Evolutionary conservation across 495 filamentous ascomycete genomes (phyloP).

Genomic region (Penicillium simplicissimum): DNA sequence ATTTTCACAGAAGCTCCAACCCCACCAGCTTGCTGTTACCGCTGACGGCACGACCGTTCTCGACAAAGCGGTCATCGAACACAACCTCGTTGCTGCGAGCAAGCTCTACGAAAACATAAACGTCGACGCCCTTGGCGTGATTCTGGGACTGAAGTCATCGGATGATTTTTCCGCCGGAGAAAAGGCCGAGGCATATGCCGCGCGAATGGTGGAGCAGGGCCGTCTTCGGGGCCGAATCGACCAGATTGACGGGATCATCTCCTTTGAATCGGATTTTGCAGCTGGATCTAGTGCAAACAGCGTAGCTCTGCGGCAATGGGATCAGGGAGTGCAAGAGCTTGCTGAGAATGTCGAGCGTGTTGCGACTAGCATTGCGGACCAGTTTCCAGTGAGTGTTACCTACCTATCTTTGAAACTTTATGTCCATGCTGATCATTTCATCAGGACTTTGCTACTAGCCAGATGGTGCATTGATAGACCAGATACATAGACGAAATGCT

Average conservation of each 20-base stretch:
- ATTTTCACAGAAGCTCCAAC: slow-evolving; percentile 76
- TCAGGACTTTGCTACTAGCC: slow-evolving; percentile 33
- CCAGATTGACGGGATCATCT: slow-evolving; percentile 87
- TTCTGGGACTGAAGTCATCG: slow-evolving; percentile 64
- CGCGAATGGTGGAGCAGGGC: slow-evolving; percentile 93
- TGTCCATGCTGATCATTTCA: slow-evolving; percentile 18
- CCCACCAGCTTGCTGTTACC: slow-evolving; percentile 87
- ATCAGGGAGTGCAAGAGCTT: slow-evolving; percentile 78
- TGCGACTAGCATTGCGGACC: slow-evolving; percentile 50
- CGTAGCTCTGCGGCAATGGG: slow-evolving; percentile 77
- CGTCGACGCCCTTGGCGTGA: slow-evolving; percentile 69
- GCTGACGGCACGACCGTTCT: slow-evolving; percentile 90
- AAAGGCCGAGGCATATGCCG: slow-evolving; percentile 88
- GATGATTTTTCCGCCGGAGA: slow-evolving; percentile 58
- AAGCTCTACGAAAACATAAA: slow-evolving; percentile 88
- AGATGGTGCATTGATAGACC: slow-evolving; percentile 31
- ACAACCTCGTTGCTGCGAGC: slow-evolving; percentile 86
- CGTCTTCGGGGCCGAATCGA: slow-evolving; percentile 86
- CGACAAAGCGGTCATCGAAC: slow-evolving; percentile 92
- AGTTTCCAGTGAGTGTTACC: slow-evolving; percentile 39
- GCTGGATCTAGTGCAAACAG: slow-evolving; percentile 56
- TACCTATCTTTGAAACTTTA: not conserved
- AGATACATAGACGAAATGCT: slow-evolving; percentile 6
- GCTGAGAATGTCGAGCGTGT: slow-evolving; percentile 89
- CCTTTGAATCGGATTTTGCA: slow-evolving; percentile 68